phyloP scores from a whole-genome alignment of 805 yeast species.

The Scheffersomyces spartinae region DNA sequence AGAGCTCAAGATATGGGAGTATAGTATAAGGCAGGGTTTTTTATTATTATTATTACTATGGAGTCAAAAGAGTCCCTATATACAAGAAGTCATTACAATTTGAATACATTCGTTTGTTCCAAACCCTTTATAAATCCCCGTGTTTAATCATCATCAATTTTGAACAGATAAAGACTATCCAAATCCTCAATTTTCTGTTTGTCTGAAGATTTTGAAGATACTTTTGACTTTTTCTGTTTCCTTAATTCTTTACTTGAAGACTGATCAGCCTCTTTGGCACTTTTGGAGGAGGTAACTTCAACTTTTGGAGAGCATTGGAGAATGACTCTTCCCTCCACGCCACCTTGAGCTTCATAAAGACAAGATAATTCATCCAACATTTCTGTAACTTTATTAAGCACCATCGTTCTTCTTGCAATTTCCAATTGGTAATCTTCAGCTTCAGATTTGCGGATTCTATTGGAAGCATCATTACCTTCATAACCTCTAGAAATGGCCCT shows the following conservation, averaged over 20 bases:
- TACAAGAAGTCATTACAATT: too few relatives aligned
- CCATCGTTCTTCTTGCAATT: conserved; percentile 17
- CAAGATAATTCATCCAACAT: conserved; percentile 21
- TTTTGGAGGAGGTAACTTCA: too few relatives aligned
- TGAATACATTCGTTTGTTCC: too few relatives aligned
- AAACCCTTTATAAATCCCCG: too few relatives aligned
- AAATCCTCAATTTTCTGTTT: conserved; percentile 17
- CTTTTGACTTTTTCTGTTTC: conserved; percentile 8
- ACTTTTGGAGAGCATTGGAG: conserved; percentile 11
- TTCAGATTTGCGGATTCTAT: conserved; percentile 7
- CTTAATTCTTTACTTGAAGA: conserved; percentile 8
- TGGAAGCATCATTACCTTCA: conserved; percentile 1
- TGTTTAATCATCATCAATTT: conserved; percentile 17
- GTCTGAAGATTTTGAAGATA: conserved; percentile 7
- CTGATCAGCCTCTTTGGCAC: conserved; percentile 3
- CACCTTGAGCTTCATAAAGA: conserved; percentile 15
- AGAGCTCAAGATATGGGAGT: conserved; percentile 15
- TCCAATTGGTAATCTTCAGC: conserved; percentile 6
- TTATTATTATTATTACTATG: too few relatives aligned
- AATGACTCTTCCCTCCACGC: conserved; percentile 12
- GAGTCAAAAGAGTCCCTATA: too few relatives aligned
- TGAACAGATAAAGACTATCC: conserved; percentile 28
- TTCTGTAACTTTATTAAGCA: conserved; percentile 13
- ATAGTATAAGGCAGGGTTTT: too few relatives aligned
- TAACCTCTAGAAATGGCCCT: conserved; percentile 1